Percentiles rank a stretch among this genome's conserved stretches.
phyloP scores from a whole-genome alignment of 345 rosid genomes.

The Gossypium rotundifolium region DNA sequence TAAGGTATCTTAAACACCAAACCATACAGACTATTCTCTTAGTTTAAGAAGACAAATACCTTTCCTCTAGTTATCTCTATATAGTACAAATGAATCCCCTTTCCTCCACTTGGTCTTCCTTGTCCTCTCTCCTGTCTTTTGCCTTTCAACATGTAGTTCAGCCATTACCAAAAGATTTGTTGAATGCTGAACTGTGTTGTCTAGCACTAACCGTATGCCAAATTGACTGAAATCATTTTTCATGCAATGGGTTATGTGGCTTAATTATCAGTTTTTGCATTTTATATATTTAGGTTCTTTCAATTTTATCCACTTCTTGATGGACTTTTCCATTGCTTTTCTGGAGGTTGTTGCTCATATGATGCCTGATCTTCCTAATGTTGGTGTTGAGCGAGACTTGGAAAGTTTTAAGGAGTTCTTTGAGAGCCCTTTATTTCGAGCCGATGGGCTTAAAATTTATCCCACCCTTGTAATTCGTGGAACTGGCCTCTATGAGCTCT shows the following conservation, averaged over 20 bases:
- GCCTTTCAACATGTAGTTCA: background rate
- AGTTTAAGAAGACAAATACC: background rate
- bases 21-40: background rate
- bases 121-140: background rate
- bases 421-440: slow-evolving; percentile 91
- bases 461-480: slow-evolving; percentile 99
- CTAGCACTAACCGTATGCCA: background rate
- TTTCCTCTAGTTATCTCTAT: background rate
- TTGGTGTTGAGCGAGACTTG: slow-evolving; percentile 94
- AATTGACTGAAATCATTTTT: background rate
- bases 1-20: slow-evolving; percentile 44
- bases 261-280: background rate
- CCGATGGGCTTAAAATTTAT: slow-evolving; percentile 96
- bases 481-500: slow-evolving; percentile 93
- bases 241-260: background rate
- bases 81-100: background rate
- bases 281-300: background rate
- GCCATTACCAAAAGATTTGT: background rate
- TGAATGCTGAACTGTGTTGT: background rate
- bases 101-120: background rate
- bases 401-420: slow-evolving; percentile 96
- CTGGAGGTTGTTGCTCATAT: slow-evolving; percentile 96
- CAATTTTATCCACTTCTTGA: background rate
- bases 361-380: slow-evolving; percentile 99
- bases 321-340: slow-evolving; percentile 15